Evolutionary conservation across 352 stramenopile genomes (phyloP).

Genomic region (Phytopythium oedochilum): DNA sequence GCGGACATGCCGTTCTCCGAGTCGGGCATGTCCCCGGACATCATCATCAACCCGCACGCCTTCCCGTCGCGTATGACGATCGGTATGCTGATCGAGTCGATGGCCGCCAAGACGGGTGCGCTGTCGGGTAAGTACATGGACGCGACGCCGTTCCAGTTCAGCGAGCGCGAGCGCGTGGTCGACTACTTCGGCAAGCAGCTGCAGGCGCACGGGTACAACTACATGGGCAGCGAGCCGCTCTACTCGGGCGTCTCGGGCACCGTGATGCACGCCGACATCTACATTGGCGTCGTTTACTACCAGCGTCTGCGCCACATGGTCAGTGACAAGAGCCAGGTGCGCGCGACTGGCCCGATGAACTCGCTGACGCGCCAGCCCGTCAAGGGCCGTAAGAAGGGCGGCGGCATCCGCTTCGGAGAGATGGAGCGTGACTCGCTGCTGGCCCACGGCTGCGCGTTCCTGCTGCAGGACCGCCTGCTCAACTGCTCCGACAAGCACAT

Average conservation of each 20-base stretch:
- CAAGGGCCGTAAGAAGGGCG: constrained; percentile 99
- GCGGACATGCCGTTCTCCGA: constrained; percentile 99
- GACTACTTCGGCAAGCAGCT: constrained; percentile 99
- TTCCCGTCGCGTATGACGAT: constrained; percentile 99
- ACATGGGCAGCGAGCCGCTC: constrained; percentile 98
- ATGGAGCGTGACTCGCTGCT: constrained; percentile 99
- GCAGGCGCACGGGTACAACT: constrained; percentile 94
- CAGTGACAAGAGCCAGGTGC: constrained; percentile 99
- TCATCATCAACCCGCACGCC: constrained; percentile 99
- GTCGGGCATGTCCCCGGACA: constrained; percentile 97
- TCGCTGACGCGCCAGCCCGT: constrained; percentile 99
- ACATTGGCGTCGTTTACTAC: constrained; percentile 99
- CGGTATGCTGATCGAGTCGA: constrained; percentile 96
- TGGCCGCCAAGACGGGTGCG: constrained; percentile 99
- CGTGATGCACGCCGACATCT: constrained; percentile 99
- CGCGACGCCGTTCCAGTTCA: constrained; percentile 98
- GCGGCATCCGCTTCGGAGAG: constrained; percentile 99
- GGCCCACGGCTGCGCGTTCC: constrained; percentile 96
- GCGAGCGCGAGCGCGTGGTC: constrained; percentile 97
- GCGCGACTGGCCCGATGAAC: constrained; percentile 97
- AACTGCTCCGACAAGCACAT: constrained; percentile 99
- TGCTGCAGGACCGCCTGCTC: constrained; percentile 96
- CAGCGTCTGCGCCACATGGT: constrained; percentile 99
- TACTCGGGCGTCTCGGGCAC: constrained; percentile 99
- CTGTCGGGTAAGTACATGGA: constrained; percentile 97